Evolutionary conservation across 73 alveolate species (phyloP), one percentile per base, ranked within the genome.

Genomic region (Paramecium biaurelia): DNA sequence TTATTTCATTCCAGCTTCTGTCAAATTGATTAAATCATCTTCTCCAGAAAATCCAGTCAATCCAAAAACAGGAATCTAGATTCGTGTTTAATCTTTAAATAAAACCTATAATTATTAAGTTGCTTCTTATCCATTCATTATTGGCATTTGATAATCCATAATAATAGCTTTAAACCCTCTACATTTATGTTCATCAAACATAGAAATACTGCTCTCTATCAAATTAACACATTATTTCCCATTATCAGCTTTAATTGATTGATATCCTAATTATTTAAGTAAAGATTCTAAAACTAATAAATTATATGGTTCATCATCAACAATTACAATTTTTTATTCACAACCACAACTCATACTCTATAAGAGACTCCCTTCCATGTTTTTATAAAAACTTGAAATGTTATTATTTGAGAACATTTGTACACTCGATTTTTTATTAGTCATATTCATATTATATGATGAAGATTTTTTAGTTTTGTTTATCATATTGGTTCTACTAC

Each of bases 61-160:
- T 34, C 70, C 70, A 41, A 76, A 76, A 8, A 76, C 41, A 15
- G 70, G 89, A 76, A 42, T 37, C 41, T 14, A 34, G 11, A 24
- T 15, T 28, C 15, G 7, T 5, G 34, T 4, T 7, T 10, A 41
- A 20, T 38, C 89, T 20, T 76, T 18, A 76, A 18, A 76, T 42
- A 37, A 15, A 5, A 11, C n/a, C 70, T 24, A 7, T 41, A 76
- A 10, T 23, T 37, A 8, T 76, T 30, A 34, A 37, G 89, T 76
- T 14, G 89, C 63, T 76, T 32, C 43, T 7, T 42, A 57, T 76
- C 70, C 70, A 35, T 76, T 76, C 70, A 76, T 42, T 7, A 37
- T 21, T 37, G 89, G 70, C 89, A 76, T 76, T 37, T 76, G 70
- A 42, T 76, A 76, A 42, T 76, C 89, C 89, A 76, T 76, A 76